Evolutionary conservation across 805 yeast genomes (phyloP).

Genomic region (Kodamaea lidongshanica): DNA sequence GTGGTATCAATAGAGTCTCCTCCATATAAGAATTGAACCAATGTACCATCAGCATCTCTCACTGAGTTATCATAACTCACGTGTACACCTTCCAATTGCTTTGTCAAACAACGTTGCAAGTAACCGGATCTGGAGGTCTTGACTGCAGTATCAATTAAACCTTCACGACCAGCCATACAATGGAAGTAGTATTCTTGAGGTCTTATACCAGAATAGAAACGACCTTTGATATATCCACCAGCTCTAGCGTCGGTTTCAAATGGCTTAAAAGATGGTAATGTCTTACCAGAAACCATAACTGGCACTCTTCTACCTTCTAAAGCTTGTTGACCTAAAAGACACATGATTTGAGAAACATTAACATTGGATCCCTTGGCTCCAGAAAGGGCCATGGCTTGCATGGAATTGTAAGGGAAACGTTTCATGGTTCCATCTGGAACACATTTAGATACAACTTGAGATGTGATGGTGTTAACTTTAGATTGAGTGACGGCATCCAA

Average conservation of each 20-base stretch:
- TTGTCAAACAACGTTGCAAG: conserved; percentile 95
- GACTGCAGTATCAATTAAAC: conserved; percentile 98
- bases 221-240: conserved; percentile 95
- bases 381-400: conserved; percentile 98
- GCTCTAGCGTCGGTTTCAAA: conserved; percentile 96
- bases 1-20: conserved; percentile 95
- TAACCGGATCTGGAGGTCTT: conserved; percentile 98
- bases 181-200: conserved; percentile 99
- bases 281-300: conserved; percentile 97
- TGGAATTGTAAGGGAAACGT: conserved; percentile 88
- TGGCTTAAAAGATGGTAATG: conserved; percentile 93
- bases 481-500: conserved; percentile 94
- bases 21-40: conserved; percentile 93
- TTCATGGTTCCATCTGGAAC: conserved; percentile 96
- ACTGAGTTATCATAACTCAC: conserved; percentile 91
- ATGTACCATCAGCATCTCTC: conserved; percentile 90
- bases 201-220: conserved; percentile 95
- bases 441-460: conserved; percentile 91
- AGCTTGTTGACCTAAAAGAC: conserved; percentile 97
- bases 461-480: conserved; percentile 84
- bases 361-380: conserved; percentile 99
- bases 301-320: conserved; percentile 99
- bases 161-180: conserved; percentile 99
- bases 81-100: conserved; percentile 96
- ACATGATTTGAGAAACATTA: conserved; percentile 98